Evolutionary conservation across 2,329 filamentous ascomycete species (phyloP), one percentile per base, ranked within the genome.

Genomic region (Colletotrichum sp.): DNA sequence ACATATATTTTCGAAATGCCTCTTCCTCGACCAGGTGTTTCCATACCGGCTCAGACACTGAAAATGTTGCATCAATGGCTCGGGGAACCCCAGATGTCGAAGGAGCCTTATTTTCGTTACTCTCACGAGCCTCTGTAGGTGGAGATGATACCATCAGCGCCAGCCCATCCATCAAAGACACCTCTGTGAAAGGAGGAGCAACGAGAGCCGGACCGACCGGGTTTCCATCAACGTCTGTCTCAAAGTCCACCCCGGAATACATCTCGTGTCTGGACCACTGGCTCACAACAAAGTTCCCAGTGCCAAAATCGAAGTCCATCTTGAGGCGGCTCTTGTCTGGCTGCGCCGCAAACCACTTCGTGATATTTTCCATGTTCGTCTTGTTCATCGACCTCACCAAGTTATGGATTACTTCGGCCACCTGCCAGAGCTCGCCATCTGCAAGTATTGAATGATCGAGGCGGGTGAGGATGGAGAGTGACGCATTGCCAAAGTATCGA

Each of bases 1-100:
- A 21, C 44, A 13, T 4, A 13, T 4, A 21, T 13, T 1, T 7
- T 3, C n/a, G 44, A 49, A 49, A 49, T 21, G 2, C 0, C 18
- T 21, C 44, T 2, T 13, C 44, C 1, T 49, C 44, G 6, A 3
- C 1, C 10, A 49, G 0, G 0, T 13, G 2, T n/a, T 2, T 49
- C 44, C 44, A 49, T 2, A 13, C 44, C 18, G 10, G n/a, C 4
- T 49, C 8, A 2, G n/a, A 49, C 0, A 49, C n/a, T 49, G 44
- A 21, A 13, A 49, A 13, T 1, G 8, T 21, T 13, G 44, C 44
- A 2, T 49, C n/a, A 49, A 49, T 49, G 5, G 39, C 16, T 44
- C 18, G 18, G 16, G 18, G 39, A 0, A 6, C 39, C 39, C 0
- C 8, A 8, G 18, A 44, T 2, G 8, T 44, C 0, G 9, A 10